A percentile compares a stretch with the other conserved stretches of the same genome.
These are phyloP conservation scores for Gautieria morchelliformis DNA, from an alignment of 768 basidiomycete species.

Conservation along the genomic window DNA sequence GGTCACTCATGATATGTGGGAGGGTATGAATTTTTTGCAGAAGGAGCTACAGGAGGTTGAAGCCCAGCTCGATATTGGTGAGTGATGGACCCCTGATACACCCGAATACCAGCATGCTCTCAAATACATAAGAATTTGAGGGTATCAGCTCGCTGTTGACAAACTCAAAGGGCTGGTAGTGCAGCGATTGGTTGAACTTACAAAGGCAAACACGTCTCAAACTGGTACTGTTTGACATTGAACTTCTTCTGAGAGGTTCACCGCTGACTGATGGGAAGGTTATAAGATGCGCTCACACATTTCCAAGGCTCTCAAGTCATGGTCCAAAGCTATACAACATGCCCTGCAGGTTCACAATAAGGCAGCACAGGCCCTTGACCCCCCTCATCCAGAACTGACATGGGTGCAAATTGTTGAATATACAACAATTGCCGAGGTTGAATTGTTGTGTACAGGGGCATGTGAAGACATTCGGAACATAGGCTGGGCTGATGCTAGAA, in stretches of 20 bases:
- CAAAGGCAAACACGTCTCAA: slow-evolving; percentile 17
- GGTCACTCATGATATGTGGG: not conserved
- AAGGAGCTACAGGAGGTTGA: slow-evolving; percentile 8
- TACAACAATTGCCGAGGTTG: slow-evolving; percentile 13
- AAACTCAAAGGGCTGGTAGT: slow-evolving; percentile 22
- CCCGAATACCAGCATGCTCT: slow-evolving; percentile 9
- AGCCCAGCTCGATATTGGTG: slow-evolving; percentile 7
- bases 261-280: too few species aligned
- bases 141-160: slow-evolving; percentile 18
- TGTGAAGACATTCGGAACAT: slow-evolving; percentile 19
- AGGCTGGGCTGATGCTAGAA: slow-evolving; percentile 29
- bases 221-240: slow-evolving; percentile 10
- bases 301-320: slow-evolving; percentile 22
- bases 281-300: slow-evolving; percentile 26
- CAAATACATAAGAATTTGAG: slow-evolving; percentile 4
- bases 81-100: slow-evolving; percentile 11
- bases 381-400: slow-evolving; percentile 11
- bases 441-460: slow-evolving; percentile 15
- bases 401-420: slow-evolving; percentile 15
- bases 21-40: not conserved
- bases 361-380: slow-evolving; percentile 14
- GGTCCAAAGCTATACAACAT: slow-evolving; percentile 22
- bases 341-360: slow-evolving; percentile 25
- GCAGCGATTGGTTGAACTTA: slow-evolving; percentile 22
- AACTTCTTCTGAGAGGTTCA: not conserved